A percentile compares a stretch with the other conserved stretches of the same genome.
These are phyloP conservation scores for Aspergillus uvarum DNA, from an alignment of 2,329 filamentous ascomycete genomes.

Conservation along the genomic window DNA sequence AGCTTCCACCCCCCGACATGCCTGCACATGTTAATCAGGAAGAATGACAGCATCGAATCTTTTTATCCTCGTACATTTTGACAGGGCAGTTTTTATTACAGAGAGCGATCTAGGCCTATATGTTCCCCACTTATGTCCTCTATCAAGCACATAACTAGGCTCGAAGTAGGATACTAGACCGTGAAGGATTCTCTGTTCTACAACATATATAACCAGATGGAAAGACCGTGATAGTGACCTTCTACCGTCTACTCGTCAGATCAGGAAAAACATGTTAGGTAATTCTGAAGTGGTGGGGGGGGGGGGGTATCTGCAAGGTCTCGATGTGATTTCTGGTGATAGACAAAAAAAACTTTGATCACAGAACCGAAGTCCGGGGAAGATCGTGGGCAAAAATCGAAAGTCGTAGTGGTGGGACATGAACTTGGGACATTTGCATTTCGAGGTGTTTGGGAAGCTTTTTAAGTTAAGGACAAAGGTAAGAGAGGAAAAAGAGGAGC, in stretches of 20 bases:
- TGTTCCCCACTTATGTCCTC: too few species aligned
- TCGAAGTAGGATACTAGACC: too few species aligned
- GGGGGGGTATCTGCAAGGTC: not conserved
- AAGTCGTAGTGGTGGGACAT: slow-evolving; percentile 10
- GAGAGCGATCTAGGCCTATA: too few species aligned
- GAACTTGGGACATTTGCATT: slow-evolving; percentile 38
- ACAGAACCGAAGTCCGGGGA: not conserved
- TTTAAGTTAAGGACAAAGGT: slow-evolving; percentile 37
- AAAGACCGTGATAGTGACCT: not conserved
- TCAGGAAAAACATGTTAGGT: not conserved
- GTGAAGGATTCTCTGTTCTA: too few species aligned
- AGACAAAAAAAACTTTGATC: not conserved
- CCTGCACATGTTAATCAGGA: too few species aligned
- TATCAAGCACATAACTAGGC: too few species aligned
- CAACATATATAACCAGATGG: too few species aligned
- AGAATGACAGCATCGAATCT: too few species aligned
- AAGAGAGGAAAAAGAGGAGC: slow-evolving; percentile 33
- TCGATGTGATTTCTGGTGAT: not conserved
- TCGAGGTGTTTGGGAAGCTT: slow-evolving; percentile 37
- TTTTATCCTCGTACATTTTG: too few species aligned
- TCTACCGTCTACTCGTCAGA: not conserved
- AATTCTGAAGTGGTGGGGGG: not conserved
- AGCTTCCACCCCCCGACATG: too few species aligned
- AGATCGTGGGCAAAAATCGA: not conserved
- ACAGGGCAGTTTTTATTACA: too few species aligned